These are phyloP conservation scores for Aspergillus thermomutatus DNA, from an alignment of 2,329 filamentous ascomycete genomes.

Conservation along the genomic window DNA sequence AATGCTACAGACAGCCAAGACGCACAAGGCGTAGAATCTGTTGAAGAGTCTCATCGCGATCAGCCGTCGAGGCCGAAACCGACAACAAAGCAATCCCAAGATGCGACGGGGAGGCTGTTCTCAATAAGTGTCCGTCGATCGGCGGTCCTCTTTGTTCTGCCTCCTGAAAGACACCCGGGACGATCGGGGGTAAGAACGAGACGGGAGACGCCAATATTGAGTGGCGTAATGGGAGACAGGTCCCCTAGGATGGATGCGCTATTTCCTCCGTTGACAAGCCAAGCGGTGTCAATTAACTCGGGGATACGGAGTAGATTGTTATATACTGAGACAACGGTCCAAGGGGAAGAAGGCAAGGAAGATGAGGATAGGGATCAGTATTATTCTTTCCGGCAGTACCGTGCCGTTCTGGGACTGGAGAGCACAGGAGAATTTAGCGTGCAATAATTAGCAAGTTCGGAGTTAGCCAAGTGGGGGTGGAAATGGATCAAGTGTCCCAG, in stretches of 20 bases:
- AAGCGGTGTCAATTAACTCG: neutral
- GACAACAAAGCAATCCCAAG: conserved; percentile 10
- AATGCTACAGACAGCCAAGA: conserved; percentile 28
- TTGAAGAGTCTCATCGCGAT: conserved; percentile 25
- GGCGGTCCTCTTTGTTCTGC: conserved; percentile 4
- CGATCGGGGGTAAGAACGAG: neutral
- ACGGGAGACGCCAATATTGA: neutral
- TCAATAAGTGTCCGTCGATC: neutral
- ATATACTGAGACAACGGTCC: neutral
- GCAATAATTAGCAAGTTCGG: neutral
- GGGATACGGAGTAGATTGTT: neutral
- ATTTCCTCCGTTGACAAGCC: neutral
- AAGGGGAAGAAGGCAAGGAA: neutral
- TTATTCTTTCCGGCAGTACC: neutral
- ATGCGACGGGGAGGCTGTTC: neutral
- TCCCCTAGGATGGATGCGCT: neutral
- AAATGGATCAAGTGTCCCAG: neutral
- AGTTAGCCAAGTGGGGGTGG: neutral
- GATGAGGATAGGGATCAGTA: neutral
- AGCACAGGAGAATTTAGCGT: neutral
- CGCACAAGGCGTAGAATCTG: conserved; percentile 30
- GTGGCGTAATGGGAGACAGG: neutral
- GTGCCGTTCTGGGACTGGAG: neutral
- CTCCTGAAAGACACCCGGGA: neutral
- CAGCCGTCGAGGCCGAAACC: neutral